These are phyloP conservation scores for Neurospora intermedia DNA, from an alignment of 495 filamentous ascomycete genomes.

Conservation along the genomic window DNA sequence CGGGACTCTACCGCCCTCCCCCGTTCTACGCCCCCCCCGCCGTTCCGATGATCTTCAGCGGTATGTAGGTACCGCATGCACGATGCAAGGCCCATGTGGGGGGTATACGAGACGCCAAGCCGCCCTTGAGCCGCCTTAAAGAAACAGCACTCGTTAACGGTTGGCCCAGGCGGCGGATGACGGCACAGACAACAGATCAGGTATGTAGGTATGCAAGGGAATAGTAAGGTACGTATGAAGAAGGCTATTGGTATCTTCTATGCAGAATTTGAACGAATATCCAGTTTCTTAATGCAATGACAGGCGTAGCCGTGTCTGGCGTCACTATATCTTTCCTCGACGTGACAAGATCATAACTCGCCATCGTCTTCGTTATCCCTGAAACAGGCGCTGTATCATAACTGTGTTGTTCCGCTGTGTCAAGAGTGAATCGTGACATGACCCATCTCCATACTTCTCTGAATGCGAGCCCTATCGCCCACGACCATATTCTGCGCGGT, in stretches of 20 bases:
- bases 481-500: neutral
- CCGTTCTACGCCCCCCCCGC: neutral
- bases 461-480: neutral
- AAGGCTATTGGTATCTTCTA: neutral
- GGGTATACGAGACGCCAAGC: neutral
- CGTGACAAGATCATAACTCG: neutral
- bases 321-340: neutral
- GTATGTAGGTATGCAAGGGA: no score
- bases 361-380: neutral
- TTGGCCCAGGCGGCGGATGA: neutral
- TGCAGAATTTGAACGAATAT: neutral
- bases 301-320: neutral
- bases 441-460: neutral
- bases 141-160: neutral
- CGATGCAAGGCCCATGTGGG: neutral
- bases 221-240: neutral
- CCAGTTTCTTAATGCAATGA: neutral
- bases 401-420: neutral
- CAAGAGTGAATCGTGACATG: neutral
- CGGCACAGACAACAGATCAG: neutral
- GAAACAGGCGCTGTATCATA: neutral
- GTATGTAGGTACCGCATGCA: neutral
- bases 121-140: neutral
- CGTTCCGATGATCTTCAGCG: neutral
- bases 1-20: neutral